Evolutionary conservation across 2,329 filamentous ascomycete species (phyloP), one percentile per base, ranked within the genome.

Genomic region (Pseudocercospora musae): DNA sequence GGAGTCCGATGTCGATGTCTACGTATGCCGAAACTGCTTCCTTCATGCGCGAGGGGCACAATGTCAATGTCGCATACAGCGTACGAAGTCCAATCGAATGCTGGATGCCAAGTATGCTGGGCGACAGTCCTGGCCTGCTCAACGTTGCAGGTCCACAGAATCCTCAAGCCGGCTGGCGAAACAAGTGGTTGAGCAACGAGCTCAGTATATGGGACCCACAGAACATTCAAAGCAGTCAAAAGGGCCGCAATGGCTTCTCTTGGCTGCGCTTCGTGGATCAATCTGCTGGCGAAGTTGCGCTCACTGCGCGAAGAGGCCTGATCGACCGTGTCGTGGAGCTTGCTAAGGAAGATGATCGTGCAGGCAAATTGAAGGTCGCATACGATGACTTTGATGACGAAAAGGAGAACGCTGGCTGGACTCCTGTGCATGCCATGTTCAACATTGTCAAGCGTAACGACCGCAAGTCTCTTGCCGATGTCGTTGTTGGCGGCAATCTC

Each of bases 11-110:
- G 71, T 89, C 91, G 0, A 87, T 89, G 70, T 87, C 88, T n/a
- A 86, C 89, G 74, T 99, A 94, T 77, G 95, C 93, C 13, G 95
- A 99, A 80, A 97, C 94, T 0, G 93, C 91, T 0, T 97, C 93
- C 0, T 98, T 99, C 76, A 82, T 97, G 69, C 90, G 95, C 21
- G 95, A 99, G 76, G 93, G 94, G 7, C 85, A 81, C 63, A 88
- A 88, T 65, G 84, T 98, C 56, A 81, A 89, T 20, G 89, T 97
- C 20, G 87, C 85, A 44, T 99, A 99, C 76, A 97, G 94, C 1
- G 90, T 92, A 0, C 88, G 91, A 63, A 98, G 88, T 72, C 70
- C 90, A 70, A 94, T 99, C 65, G 88, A 96, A 68, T 97, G 94
- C 74, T 82, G 87, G 53, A 77, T 98, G 59, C 95, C 95, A 20